phyloP scores from a whole-genome alignment of 495 filamentous ascomycete genomes.

The Tuber calosporum region DNA sequence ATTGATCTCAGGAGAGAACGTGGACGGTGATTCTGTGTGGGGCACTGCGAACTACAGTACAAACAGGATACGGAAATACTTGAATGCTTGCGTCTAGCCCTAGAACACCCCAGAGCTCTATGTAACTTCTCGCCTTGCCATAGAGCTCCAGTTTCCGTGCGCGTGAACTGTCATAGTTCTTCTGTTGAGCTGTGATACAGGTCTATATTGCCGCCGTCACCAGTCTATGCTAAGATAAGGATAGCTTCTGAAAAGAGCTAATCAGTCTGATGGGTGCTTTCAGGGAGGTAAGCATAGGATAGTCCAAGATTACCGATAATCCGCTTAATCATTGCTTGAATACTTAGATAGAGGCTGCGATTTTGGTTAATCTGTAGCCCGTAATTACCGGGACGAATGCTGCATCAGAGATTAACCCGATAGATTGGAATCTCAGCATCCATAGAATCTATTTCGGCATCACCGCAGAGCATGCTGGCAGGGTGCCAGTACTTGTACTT shows the following conservation, averaged over 20 bases:
- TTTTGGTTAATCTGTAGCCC: neutral
- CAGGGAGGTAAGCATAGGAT: no score
- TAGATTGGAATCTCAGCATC: no score
- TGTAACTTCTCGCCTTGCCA: no score
- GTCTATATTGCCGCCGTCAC: neutral
- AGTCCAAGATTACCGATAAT: no score
- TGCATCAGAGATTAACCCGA: no score
- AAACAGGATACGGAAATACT: neutral
- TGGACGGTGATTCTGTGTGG: neutral
- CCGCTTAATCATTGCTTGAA: neutral
- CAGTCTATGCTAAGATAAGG: neutral
- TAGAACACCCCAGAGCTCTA: no score
- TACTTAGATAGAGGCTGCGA: neutral
- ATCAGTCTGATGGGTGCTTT: no score
- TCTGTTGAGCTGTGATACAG: neutral
- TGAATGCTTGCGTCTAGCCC: neutral
- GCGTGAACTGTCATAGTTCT: neutral
- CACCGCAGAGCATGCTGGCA: neutral
- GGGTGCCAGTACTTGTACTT: neutral
- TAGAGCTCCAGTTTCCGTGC: neutral
- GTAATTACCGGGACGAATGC: no score
- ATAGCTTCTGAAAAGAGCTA: neutral
- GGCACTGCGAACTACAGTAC: neutral
- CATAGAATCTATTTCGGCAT: neutral
- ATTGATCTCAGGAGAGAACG: neutral